Evolutionary conservation across 2,329 filamentous ascomycete species (phyloP), one percentile per base, ranked within the genome.

Genomic region (Parastagonospora avenae): DNA sequence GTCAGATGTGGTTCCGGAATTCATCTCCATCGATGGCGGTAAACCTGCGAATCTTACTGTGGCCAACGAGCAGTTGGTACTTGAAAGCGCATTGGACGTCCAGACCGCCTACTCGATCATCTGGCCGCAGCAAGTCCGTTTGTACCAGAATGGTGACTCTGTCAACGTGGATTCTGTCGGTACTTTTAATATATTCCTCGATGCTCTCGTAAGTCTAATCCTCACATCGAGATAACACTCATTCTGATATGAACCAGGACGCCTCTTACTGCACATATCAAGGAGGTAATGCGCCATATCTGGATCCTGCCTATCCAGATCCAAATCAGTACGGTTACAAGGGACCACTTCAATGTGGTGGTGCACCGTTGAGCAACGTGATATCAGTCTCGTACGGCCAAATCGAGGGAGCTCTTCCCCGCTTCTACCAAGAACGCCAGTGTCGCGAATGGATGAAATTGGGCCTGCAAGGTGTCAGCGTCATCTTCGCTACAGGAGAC

Each of bases 311-410:
- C 3, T 60, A 60, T 31, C 59, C 57, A 10, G 51, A 60, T 30
- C 53, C 53, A 1, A 51, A 54, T 10, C 53, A 55, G 8, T 54
- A 52, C 27, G 60, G 55, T n/a, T 57, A 63, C 50, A 56, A 45
- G 10, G 56, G 59, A 9, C 50, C 68, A 48, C 44, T 74, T 65
- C 63, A 75, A 71, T 60, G 60, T 55, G 73, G 72, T 44, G 73
- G 74, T 52, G 67, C 77, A 14, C 76, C 78, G 24, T 73, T 75
- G n/a, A 72, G 80, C 38, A 79, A 82, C 57, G 78, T 71, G 36
- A 78, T 82, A 4, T 82, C 83, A 8, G 40, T 80, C 27, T 82
- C 79, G 9, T 85, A 85, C 64, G 77, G 74, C 10, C 79, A 79
- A 56, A 79, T 80, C 55, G 82, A 85, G 68, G 76, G 72, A n/a